A percentile compares a stretch with the other conserved stretches of the same genome.
Evolutionary conservation across 345 rosid genomes (phyloP).

Genomic region (Raphanus sativus): DNA sequence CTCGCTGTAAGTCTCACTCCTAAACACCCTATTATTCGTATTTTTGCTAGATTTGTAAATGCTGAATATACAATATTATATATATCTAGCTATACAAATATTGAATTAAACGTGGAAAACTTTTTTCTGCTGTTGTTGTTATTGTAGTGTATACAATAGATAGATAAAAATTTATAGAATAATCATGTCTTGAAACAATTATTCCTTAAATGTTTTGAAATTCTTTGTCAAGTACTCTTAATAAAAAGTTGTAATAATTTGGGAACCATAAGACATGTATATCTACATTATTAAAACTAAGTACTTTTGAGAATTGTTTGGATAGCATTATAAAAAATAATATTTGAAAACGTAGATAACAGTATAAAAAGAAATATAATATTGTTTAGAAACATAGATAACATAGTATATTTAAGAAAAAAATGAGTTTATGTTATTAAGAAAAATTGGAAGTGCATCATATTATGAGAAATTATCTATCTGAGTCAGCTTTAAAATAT

Average conservation of each 20-base stretch:
- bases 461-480: no score
- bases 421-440: no score
- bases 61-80: constrained; percentile 3
- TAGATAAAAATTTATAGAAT: not conserved
- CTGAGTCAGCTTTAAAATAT: no score
- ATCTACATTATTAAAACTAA: not conserved
- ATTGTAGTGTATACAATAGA: not conserved
- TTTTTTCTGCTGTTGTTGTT: not conserved
- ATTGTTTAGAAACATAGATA: no score
- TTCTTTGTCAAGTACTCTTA: not conserved
- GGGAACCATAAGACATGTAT: not conserved
- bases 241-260: not conserved
- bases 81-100: not conserved
- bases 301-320: no score
- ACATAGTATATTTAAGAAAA: no score
- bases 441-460: no score
- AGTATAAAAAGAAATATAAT: no score
- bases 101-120: not conserved
- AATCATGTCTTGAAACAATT: not conserved
- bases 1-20: constrained; percentile 61
- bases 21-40: not conserved
- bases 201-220: not conserved
- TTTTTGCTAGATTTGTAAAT: not conserved
- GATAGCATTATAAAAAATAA: no score
- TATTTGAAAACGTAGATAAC: no score